A percentile compares a stretch with the other conserved stretches of the same genome.
Evolutionary conservation across 495 filamentous ascomycete genomes (phyloP).

Genomic region (Elasticomyces elasticus): DNA sequence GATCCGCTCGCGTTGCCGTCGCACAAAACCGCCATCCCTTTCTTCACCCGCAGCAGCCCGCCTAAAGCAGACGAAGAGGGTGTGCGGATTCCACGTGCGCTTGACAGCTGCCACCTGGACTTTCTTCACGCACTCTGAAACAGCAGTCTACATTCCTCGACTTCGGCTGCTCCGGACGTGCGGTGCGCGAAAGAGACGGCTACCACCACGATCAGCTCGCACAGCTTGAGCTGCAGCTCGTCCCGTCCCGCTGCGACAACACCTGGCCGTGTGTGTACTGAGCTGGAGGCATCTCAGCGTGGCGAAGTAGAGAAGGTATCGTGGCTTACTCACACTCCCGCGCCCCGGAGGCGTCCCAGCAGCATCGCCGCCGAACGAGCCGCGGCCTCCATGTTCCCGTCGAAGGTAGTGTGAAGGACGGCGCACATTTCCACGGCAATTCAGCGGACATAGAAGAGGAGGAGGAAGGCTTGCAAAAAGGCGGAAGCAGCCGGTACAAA

Average conservation of each 20-base stretch:
- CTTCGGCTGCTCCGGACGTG: background rate
- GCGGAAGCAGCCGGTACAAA: background rate
- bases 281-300: background rate
- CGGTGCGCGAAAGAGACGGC: background rate
- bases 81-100: background rate
- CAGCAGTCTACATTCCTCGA: background rate
- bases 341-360: conserved; percentile 14
- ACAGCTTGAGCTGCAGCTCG: background rate
- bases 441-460: conserved; percentile 8
- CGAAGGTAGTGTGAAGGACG: background rate
- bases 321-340: conserved; percentile 16
- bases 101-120: background rate
- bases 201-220: background rate
- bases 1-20: background rate
- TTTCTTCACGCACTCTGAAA: background rate
- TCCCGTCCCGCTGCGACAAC: background rate
- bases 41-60: background rate
- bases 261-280: background rate
- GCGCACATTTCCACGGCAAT: background rate
- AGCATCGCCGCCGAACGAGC: conserved; percentile 17
- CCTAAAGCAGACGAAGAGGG: background rate
- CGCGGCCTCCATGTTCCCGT: conserved; percentile 10
- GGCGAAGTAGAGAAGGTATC: background rate
- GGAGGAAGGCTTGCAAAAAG: background rate
- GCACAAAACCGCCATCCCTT: background rate